Evolutionary conservation across 2,329 filamentous ascomycete species (phyloP), one percentile per base, ranked within the genome.

Genomic region (Nannizzia gypsea): DNA sequence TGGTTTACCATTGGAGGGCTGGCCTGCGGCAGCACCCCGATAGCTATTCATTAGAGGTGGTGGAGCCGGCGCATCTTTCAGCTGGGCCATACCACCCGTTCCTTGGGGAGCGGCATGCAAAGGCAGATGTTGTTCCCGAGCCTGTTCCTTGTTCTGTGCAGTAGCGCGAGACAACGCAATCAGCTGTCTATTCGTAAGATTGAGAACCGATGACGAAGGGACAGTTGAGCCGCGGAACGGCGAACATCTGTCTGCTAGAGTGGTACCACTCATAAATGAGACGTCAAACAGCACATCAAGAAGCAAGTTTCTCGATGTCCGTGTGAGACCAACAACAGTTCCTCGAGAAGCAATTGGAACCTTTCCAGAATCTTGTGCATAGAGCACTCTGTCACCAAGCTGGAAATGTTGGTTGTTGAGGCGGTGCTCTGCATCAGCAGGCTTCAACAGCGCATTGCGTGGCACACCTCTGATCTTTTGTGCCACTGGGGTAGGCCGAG

Each of bases 191-290:
- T 91, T 80, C 1, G 86, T 86, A 60, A 95, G 78, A 74, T 99
- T 99, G 36, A 99, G 81, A 1, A 97, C 90, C 0, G 89, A 88
- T n/a, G 88, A 87, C 5, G 87, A 83, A 1, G 90, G 84, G 3
- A 99, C 90, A 0, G 93, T 96, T 71, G 93, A 91, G 58, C 93
- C 93, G 38, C 92, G 85, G 83, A 99, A 99, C 40, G 89, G 85
- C 26, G 90, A 90, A 70, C 92, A 96, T 61, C 93, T 86, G 60
- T 91, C 90, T 61, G 89, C 88, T 15, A 99, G 81, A 0, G 89
- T 93, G 1, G 91, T 96, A 63, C 93, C 93, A 69, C 90, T 95
- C 91, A 99, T 97, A 74, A 99, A 99, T 0, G 90, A 88, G 11
- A 84, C 83, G 71, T 99, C 95, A 74, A 96, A 99, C 6, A 99